A percentile compares a stretch with the other conserved stretches of the same genome.
These are phyloP conservation scores for Fusarium pseudoanthophilum DNA, from an alignment of 2,329 filamentous ascomycete genomes.

Conservation along the genomic window DNA sequence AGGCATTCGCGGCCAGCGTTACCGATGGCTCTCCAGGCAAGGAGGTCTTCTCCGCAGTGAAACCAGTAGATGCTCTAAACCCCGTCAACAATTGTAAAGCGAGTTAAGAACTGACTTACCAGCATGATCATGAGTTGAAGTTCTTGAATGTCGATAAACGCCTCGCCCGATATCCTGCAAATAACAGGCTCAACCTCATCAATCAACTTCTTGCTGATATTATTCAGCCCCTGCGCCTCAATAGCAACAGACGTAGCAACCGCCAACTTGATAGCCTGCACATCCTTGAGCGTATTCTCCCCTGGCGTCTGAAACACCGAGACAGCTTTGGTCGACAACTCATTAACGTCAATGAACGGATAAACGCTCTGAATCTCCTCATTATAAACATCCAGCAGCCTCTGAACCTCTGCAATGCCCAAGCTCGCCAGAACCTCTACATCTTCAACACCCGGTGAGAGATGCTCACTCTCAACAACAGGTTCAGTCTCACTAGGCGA, in stretches of 20 bases:
- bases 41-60: conserved; percentile 4
- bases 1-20: neutral
- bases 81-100: too few relatives aligned
- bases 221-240: conserved; percentile 5
- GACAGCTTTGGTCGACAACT: neutral
- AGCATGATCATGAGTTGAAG: conserved; percentile 14
- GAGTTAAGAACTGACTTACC: neutral
- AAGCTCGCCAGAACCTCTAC: neutral
- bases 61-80: conserved; percentile 19
- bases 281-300: neutral
- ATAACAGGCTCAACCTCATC: conserved; percentile 17
- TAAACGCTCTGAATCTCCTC: conserved; percentile 3
- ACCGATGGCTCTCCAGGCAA: conserved; percentile 14
- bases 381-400: neutral
- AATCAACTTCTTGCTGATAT: conserved; percentile 3
- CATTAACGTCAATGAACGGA: conserved; percentile 2
- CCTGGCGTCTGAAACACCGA: neutral
- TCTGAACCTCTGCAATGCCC: neutral
- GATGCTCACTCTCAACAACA: neutral
- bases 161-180: conserved; percentile 6
- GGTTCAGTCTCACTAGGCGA: neutral
- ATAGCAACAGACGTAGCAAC: conserved; percentile 1
- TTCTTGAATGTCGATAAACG: conserved; percentile 3
- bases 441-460: neutral
- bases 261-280: conserved; percentile 7